Percentiles rank a stretch among this genome's conserved stretches.
Conservation (phyloP, 352 stramenopile species). For the Pythium insidiosum region DNA sequence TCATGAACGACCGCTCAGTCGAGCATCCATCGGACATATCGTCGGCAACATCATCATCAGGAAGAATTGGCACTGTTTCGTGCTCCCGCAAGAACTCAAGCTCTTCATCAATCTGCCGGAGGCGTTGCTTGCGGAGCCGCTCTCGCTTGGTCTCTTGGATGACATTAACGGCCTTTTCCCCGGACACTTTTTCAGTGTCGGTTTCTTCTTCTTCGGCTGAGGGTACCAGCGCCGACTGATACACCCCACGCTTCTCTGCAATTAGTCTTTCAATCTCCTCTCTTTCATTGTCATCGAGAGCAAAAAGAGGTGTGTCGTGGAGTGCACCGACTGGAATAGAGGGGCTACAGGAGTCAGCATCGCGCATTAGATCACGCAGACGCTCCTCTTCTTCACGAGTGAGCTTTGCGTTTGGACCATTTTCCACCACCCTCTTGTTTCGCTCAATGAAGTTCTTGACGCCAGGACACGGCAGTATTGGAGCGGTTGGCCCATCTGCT, state of each 20-base stretch:
- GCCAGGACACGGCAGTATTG: neutral
- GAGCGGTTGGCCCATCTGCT: neutral
- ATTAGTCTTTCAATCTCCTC: slow-evolving; percentile 42
- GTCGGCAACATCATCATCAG: slow-evolving; percentile 21
- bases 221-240: slow-evolving; percentile 21
- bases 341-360: neutral
- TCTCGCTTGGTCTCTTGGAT: slow-evolving; percentile 41
- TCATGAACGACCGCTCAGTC: slow-evolving; percentile 42
- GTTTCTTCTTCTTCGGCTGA: slow-evolving; percentile 13
- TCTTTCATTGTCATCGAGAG: slow-evolving; percentile 26
- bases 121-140: slow-evolving; percentile 27
- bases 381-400: slow-evolving; percentile 46
- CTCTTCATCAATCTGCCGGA: slow-evolving; percentile 47
- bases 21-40: slow-evolving; percentile 17
- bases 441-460: slow-evolving; percentile 35
- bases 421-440: slow-evolving; percentile 61
- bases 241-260: slow-evolving; percentile 20
- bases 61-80: slow-evolving; percentile 33
- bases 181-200: slow-evolving; percentile 4
- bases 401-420: slow-evolving; percentile 51
- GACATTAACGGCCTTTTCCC: slow-evolving; percentile 19
- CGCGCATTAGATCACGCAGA: slow-evolving; percentile 26
- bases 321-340: too few relatives aligned
- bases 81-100: slow-evolving; percentile 40
- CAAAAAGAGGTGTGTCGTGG: slow-evolving; percentile 16